These are phyloP conservation scores for Hymenoscyphus fraxineus DNA, from an alignment of 2,329 filamentous ascomycete genomes.

Conservation along the genomic window DNA sequence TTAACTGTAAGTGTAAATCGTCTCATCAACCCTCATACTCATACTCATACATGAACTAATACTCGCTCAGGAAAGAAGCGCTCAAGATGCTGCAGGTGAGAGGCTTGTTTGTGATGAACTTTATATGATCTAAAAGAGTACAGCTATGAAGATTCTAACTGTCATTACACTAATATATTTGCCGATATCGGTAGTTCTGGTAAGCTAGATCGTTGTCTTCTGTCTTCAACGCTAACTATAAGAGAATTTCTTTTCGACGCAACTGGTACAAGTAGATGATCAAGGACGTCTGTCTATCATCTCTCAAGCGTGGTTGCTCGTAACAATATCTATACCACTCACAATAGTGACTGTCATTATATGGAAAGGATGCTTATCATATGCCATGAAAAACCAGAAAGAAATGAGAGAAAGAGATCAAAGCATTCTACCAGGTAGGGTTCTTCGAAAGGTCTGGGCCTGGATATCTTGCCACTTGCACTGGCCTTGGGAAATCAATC, in stretches of 20 bases:
- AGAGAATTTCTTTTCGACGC: conserved; percentile 21
- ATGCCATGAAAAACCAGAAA: not conserved
- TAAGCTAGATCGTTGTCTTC: not conserved
- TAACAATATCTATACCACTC: conserved; percentile 14
- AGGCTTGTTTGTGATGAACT: no score
- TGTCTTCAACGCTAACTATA: not conserved
- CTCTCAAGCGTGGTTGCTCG: conserved; percentile 16
- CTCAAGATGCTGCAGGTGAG: conserved; percentile 18
- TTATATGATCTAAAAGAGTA: not conserved
- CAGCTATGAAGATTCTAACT: conserved; percentile 20
- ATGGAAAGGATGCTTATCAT: conserved; percentile 16
- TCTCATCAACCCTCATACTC: not conserved
- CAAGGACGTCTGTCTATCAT: conserved; percentile 12
- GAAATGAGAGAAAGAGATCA: not conserved
- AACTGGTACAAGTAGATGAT: conserved; percentile 17
- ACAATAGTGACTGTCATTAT: conserved; percentile 14
- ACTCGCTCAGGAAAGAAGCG: conserved; percentile 13
- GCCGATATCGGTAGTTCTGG: not conserved
- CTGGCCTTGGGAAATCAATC: no score
- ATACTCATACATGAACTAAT: no score
- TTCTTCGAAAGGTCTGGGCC: not conserved
- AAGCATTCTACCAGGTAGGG: not conserved
- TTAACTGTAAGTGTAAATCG: conserved; percentile 12
- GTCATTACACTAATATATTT: conserved; percentile 7
- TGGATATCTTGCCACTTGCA: no score